A percentile compares a stretch with the other conserved stretches of the same genome.
These are phyloP conservation scores for Lenzites betulinus DNA, from an alignment of 768 basidiomycete species.

Conservation along the genomic window DNA sequence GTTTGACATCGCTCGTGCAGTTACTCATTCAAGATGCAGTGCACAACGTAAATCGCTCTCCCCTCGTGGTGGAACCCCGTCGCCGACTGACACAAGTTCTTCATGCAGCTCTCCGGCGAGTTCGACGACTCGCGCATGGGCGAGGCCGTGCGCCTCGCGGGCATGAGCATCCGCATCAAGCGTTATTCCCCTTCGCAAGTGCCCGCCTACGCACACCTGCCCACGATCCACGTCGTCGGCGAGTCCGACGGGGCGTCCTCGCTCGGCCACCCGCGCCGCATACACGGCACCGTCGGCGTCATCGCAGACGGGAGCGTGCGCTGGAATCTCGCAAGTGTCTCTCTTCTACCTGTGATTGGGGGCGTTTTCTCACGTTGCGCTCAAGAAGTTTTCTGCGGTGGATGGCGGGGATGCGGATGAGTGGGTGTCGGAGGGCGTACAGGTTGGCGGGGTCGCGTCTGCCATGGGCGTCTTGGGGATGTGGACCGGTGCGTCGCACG, in stretches of 20 bases:
- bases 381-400: conserved; percentile 23
- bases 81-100: conserved; percentile 5
- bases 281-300: conserved; percentile 49
- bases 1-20: not conserved
- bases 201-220: conserved; percentile 37
- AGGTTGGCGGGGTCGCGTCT: conserved; percentile 55
- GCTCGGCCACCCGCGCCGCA: conserved; percentile 36
- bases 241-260: conserved; percentile 43
- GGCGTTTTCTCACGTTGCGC: not conserved
- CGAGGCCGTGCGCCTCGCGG: conserved; percentile 57
- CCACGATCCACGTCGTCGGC: conserved; percentile 53
- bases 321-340: conserved; percentile 49
- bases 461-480: conserved; percentile 53
- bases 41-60: conserved; percentile 38
- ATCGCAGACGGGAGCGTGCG: conserved; percentile 51
- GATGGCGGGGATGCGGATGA: conserved; percentile 38
- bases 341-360: not conserved
- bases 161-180: conserved; percentile 45
- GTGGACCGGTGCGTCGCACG: conserved; percentile 57
- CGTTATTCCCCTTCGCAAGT: conserved; percentile 26
- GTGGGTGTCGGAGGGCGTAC: conserved; percentile 57
- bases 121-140: conserved; percentile 36
- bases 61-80: not conserved
- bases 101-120: conserved; percentile 23
- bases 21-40: conserved; percentile 26